phyloP scores from a whole-genome alignment of 2,329 filamentous ascomycete genomes.

The Pseudocercospora cruenta region DNA sequence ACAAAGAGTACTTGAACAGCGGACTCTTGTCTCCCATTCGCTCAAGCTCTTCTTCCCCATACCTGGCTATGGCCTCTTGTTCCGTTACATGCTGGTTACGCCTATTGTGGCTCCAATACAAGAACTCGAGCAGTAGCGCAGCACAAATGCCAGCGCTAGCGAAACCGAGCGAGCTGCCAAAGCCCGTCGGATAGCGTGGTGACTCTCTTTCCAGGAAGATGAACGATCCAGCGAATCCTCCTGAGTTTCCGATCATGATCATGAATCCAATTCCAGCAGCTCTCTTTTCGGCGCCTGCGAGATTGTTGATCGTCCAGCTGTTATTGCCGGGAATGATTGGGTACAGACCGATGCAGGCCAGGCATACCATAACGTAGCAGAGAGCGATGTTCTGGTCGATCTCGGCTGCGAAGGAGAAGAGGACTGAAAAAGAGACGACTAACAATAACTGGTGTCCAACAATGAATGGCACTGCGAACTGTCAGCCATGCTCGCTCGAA shows the following conservation, averaged over 20 bases:
- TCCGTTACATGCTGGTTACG: conserved; percentile 40
- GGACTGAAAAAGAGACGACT: conserved; percentile 35
- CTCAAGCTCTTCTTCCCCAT: conserved; percentile 42
- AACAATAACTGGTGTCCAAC: conserved; percentile 32
- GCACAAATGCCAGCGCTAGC: conserved; percentile 31
- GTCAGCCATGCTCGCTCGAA: neutral
- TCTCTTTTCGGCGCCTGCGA: conserved; percentile 41
- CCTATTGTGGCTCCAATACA: conserved; percentile 42
- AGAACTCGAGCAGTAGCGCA: conserved; percentile 35
- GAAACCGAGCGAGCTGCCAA: conserved; percentile 39
- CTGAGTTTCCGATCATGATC: conserved; percentile 41
- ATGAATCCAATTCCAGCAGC: conserved; percentile 47
- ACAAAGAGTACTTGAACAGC: conserved; percentile 44
- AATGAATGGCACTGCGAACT: conserved; percentile 34
- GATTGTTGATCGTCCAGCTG: conserved; percentile 40
- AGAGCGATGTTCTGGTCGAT: conserved; percentile 23
- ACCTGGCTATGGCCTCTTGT: conserved; percentile 40
- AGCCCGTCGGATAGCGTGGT: conserved; percentile 43
- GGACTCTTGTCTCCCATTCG: conserved; percentile 45
- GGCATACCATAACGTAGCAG: conserved; percentile 36
- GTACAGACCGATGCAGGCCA: conserved; percentile 37
- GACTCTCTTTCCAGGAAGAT: conserved; percentile 43
- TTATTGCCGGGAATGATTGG: conserved; percentile 36
- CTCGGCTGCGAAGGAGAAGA: conserved; percentile 30
- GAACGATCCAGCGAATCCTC: conserved; percentile 22